Evolutionary conservation across 352 stramenopile genomes (phyloP), one percentile per base, ranked within the genome.

Genomic region (Phytopythium cucurbitacearum): DNA sequence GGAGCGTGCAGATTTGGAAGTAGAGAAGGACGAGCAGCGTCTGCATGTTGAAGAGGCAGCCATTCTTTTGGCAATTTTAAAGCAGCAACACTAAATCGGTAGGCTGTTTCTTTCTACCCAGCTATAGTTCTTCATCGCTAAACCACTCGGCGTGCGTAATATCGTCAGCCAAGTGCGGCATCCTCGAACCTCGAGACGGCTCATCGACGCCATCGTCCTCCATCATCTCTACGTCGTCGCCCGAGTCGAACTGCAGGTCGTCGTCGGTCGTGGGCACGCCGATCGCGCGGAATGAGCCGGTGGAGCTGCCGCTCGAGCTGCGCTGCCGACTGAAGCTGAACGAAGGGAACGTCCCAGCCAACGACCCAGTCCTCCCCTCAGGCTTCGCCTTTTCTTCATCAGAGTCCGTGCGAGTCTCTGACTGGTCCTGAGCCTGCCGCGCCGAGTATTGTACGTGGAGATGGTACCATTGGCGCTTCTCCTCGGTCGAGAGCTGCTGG

Each of bases 61-160:
- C 21, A 28, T 28, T 28, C 21, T 28, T 28, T 28, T 28, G 21
- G 21, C 21, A 28, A 28, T 28, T 28, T 28, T 28, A 28, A 28
- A 28, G 21, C 21, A 28, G 21, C 21, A 28, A 28, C 21, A 28
- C 21, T 28, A 28, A 28, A 28, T 28, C 21, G 21, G 2, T 28
- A 38, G 9, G 7, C 36, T 48, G 43, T 5, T 45, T 69, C 47
- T 28, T 28, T 28, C 21, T 28, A 28, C 21, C 21, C 21, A 28
- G 21, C 21, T 28, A 73, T 51, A 69, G 48, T 40, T 69, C 60
- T 55, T 67, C 61, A 39, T 70, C 65, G 11, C 41, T 59, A 62
- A 83, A 83, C 72, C 72, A 83, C 55, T 83, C 69, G 2, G 59
- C 60, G 57, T 83, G 72, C 3, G 72, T 74, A 7, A 83, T 54